Evolutionary conservation across 805 yeast species (phyloP), one percentile per base, ranked within the genome.

Genomic region (Scheffersomyces ergatensis): DNA sequence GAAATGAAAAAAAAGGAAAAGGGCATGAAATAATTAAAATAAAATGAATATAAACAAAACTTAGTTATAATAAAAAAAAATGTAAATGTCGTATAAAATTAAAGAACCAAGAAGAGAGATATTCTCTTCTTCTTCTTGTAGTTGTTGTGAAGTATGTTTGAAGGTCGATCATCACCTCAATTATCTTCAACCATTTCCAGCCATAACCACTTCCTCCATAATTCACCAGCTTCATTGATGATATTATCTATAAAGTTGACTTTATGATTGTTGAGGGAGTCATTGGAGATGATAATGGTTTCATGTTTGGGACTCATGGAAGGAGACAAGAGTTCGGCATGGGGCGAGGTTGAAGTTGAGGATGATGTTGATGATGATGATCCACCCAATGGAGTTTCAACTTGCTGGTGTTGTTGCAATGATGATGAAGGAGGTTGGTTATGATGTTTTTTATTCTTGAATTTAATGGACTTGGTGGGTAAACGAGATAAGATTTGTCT

Each of bases 181-280:
- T 51, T 54, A 33, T 62, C 64, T 33, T 64, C 70, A 33, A 55
- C 50, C 63, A 64, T 59, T 44, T 69, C 75, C 47, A 58, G 49
- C 70, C 70, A 86, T 30, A 85, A 64, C 87, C 92, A 86, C 52
- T 81, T 83, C 48, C 96, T 71, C 95, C 95, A 88, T 33, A 85
- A 69, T 54, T 88, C 95, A 24, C 96, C 95, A 2, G 95, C 90
- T 57, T 83, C 90, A 40, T 69, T 65, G 33, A 87, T 72, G 21
- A 88, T 73, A 48, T 82, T 83, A 54, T 85, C 89, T 57, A 88
- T 83, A 49, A 85, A 88, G 47, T 75, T 77, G 31, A 72, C 65
- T 41, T 67, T 69, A 26, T 77, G 77, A 42, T 66, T 50, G 34
- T 48, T 51, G 18, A 36, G 32, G 3, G 56, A 48, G 43, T 63